Conservation (phyloP, 1,284 basidiomycete genomes). For the Athelia psychrophila region DNA sequence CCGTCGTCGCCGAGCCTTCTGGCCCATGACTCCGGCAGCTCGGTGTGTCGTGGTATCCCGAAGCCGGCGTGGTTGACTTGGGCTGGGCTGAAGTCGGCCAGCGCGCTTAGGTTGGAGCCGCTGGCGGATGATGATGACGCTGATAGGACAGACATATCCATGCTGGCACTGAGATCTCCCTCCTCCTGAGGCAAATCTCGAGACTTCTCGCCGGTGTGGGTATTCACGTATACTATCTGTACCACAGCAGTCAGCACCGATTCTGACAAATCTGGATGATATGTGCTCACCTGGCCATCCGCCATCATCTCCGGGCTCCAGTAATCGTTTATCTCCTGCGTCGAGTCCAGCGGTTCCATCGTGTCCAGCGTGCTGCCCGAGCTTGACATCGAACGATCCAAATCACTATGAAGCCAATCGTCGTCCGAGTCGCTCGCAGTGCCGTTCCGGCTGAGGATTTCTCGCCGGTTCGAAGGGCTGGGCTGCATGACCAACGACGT, state of each 20-base stretch:
- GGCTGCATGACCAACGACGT: conserved; percentile 2
- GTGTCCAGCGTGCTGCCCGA: background rate
- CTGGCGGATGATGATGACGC: conserved; percentile 25
- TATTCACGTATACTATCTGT: conserved; percentile 77
- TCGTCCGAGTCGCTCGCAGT: background rate
- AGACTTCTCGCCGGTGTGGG: conserved; percentile 65
- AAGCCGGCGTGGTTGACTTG: conserved; percentile 35
- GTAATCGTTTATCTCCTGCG: conserved; percentile 40
- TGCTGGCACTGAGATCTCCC: conserved; percentile 34
- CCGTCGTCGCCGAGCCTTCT: conserved; percentile 64
- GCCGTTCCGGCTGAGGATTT: background rate
- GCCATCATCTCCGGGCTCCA: conserved; percentile 50
- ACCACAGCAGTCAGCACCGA: background rate
- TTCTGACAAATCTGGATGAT: background rate
- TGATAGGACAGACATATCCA: conserved; percentile 33
- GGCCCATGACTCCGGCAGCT: conserved; percentile 59
- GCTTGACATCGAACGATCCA: background rate
- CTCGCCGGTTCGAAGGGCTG: background rate
- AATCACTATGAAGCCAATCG: background rate
- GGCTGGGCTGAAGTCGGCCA: conserved; percentile 23
- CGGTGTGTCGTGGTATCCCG: conserved; percentile 40
- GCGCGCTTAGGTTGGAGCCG: conserved; percentile 26
- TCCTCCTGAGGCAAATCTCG: conserved; percentile 59
- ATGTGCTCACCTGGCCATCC: conserved; percentile 46
- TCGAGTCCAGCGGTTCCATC: background rate